These are phyloP conservation scores for Lentinus tigrinus DNA, from an alignment of 768 basidiomycete species.

Conservation along the genomic window DNA sequence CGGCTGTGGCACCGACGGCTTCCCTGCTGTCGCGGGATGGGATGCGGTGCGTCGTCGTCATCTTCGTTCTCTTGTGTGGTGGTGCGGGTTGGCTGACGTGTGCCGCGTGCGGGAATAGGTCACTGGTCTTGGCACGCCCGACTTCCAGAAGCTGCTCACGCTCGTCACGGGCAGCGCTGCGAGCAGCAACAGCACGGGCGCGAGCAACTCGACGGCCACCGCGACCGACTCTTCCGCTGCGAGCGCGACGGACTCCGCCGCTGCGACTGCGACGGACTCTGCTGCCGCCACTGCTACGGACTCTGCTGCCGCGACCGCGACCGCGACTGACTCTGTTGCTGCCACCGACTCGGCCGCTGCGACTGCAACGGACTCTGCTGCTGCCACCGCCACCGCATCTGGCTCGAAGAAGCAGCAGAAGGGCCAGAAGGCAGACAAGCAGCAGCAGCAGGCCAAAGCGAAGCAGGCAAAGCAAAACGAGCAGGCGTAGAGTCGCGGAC, in stretches of 20 bases:
- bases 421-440: not conserved
- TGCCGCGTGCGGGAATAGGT: conserved; percentile 43
- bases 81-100: not conserved
- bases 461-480: no score
- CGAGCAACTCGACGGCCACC: not conserved
- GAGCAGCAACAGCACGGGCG: not conserved
- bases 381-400: no score
- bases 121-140: conserved; percentile 67
- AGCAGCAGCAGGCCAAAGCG: no score
- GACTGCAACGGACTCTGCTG: not conserved
- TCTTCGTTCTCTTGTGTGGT: not conserved
- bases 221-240: conserved; percentile 1
- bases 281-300: not conserved
- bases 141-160: conserved; percentile 37
- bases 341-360: not conserved
- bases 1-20: conserved; percentile 33
- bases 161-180: conserved; percentile 12
- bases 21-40: conserved; percentile 32
- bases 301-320: not conserved
- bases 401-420: not conserved
- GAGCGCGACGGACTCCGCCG: not conserved
- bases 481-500: no score
- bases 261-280: not conserved
- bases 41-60: conserved; percentile 27
- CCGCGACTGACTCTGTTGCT: not conserved